Base-by-base conservation (phyloP, 495 filamentous ascomycete genomes). In the Cercophora samala region DNA sequence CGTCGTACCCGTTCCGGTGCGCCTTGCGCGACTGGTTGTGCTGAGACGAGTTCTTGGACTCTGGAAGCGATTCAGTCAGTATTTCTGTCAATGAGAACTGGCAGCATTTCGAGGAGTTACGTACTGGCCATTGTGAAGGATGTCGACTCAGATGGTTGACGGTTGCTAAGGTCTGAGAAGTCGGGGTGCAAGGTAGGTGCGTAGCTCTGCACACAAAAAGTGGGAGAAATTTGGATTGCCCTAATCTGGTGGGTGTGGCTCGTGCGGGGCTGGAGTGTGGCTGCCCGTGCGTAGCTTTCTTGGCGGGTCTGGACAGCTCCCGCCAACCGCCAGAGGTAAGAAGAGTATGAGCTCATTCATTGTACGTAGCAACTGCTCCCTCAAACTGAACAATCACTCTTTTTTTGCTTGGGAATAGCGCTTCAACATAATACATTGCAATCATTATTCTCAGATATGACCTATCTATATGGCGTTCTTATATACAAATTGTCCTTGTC, bases 41-140 rank as follows among this genome's bases (percentile, higher is more conserved):
- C 88, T 97, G 93, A 71, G 93, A 97, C 81, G 92, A 93, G 88
- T 97, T 97, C 91, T 97, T 97, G 68, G 93, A 97, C 88, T 97
- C 92, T 96, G 77, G 37, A 46, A 32, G 58, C 54, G 64, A 21
- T 37, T 56, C 32, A 22, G 68, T 75, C 62, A 76, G 70, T 68
- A 65, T 63, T 37, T 55, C 11, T 53, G 66, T 65, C 37, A 46
- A 64, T 18, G 54, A 56, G 17, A 46, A 26, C 23, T 4, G 24
- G 22, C 23, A 24, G 17, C 22, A 29, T 18, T 60, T 18, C 24
- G 29, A 25, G 63, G 42, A 46, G 63, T 63, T 58, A 82, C 81
- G 62, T 80, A 83, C 81, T 83, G 76, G 81, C 81, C 81, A 83
- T 83, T 80, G 79, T 70, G 77, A 79, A 73, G 70, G 76, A 70